phyloP scores from a whole-genome alignment of 495 filamentous ascomycete species.

The Aspergillus steynii region DNA sequence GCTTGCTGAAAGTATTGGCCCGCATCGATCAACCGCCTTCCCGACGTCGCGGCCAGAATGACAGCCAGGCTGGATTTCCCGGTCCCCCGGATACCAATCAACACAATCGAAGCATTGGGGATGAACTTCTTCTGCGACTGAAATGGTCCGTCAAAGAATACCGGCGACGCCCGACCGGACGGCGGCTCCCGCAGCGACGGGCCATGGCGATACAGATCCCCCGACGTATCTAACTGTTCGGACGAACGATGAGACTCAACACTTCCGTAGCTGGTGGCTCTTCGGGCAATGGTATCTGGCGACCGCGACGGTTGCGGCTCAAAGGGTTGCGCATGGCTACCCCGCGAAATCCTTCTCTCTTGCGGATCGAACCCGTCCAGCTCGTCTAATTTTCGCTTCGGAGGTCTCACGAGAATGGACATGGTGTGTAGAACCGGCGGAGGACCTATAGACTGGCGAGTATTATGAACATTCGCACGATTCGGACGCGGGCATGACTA shows the following conservation, averaged over 20 bases:
- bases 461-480: background rate
- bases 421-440: conserved; percentile 20
- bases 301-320: background rate
- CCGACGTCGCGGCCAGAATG: conserved; percentile 71
- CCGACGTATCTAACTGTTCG: conserved; percentile 26
- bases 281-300: background rate
- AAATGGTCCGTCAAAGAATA: conserved; percentile 30
- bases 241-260: conserved; percentile 21
- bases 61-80: conserved; percentile 78
- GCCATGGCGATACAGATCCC: conserved; percentile 22
- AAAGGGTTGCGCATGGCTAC: conserved; percentile 3
- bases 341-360: conserved; percentile 8
- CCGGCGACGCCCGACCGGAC: conserved; percentile 37
- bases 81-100: conserved; percentile 73
- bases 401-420: conserved; percentile 40
- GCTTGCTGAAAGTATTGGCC: conserved; percentile 69
- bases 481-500: background rate
- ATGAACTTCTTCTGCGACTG: conserved; percentile 49
- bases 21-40: conserved; percentile 68
- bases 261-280: background rate
- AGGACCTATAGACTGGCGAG: background rate
- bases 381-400: conserved; percentile 39
- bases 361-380: conserved; percentile 25
- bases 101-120: conserved; percentile 66
- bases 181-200: conserved; percentile 30